A percentile compares a stretch with the other conserved stretches of the same genome.
Conservation (phyloP, 345 rosid genomes). For the Capsella bursapastoris region DNA sequence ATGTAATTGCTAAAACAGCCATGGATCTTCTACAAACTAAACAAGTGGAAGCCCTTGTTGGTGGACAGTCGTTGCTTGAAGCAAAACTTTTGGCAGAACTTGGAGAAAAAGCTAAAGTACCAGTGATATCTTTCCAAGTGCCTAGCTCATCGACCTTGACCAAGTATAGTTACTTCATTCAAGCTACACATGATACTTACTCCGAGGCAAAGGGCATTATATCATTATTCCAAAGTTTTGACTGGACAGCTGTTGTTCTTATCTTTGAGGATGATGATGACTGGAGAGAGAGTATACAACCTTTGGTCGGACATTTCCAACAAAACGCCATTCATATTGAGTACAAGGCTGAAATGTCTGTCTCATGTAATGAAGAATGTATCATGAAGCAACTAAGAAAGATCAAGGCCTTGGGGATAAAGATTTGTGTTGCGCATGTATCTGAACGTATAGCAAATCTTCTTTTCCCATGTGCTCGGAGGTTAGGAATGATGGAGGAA, state of each 20-base stretch:
- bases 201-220: slow-evolving; percentile 30
- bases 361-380: slow-evolving; percentile 26
- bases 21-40: slow-evolving; percentile 24
- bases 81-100: slow-evolving; percentile 29
- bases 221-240: slow-evolving; percentile 22
- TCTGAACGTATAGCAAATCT: slow-evolving; percentile 34
- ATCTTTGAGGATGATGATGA: slow-evolving; percentile 36
- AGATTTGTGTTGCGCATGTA: slow-evolving; percentile 29
- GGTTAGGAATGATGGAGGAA: slow-evolving; percentile 37
- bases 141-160: neutral
- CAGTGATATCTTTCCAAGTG: slow-evolving; percentile 35
- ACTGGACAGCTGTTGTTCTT: slow-evolving; percentile 36
- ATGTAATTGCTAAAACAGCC: slow-evolving; percentile 13
- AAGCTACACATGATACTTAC: slow-evolving; percentile 26
- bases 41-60: slow-evolving; percentile 22
- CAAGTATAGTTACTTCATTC: slow-evolving; percentile 28
- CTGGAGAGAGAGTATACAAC: slow-evolving; percentile 32
- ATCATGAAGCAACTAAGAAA: slow-evolving; percentile 33
- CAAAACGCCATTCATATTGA: slow-evolving; percentile 6
- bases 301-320: slow-evolving; percentile 24
- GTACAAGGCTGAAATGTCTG: neutral
- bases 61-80: slow-evolving; percentile 31
- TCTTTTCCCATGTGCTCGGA: slow-evolving; percentile 28
- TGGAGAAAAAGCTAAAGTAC: slow-evolving; percentile 40
- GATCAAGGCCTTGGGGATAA: slow-evolving; percentile 10